Evolutionary conservation across 768 basidiomycete genomes (phyloP), one percentile per base, ranked within the genome.

Genomic region (Pilatotrama ljubarskyi): DNA sequence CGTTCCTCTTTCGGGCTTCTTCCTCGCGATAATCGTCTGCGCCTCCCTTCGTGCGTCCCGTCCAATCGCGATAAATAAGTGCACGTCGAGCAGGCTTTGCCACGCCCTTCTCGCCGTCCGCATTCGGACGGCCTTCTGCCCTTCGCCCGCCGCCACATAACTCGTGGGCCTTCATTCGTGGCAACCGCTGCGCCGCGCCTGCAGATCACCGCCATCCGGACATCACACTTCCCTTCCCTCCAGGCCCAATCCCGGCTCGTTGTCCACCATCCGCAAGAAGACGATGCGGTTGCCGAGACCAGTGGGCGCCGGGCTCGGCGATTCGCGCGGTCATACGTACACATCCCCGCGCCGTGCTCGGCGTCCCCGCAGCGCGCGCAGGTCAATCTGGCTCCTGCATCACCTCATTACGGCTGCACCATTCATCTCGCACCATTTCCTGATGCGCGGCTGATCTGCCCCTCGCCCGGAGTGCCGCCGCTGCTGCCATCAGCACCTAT

Each of bases 381-480:
- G 55, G 49, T 22, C 29, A 41, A 57, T 57, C 38, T 42, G 11
- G 37, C 38, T 11, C 47, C 25, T 40, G 47, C 60, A 55, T 57
- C 60, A 61, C n/a, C 48, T 50, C 60, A 61, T 55, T 51, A 61
- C 59, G 59, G 53, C 53, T 51, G 26, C 41, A 41, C 59, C 52
- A 48, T 55, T 46, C 60, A 56, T 50, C 53, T 35, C 53, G 53
- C 59, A 47, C 59, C 59, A 61, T 61, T 47, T 24, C 40, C 26
- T 61, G 59, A 61, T 61, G 59, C 41, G 53, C 53, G 59, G 59
- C 53, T 55, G 59, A 61, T 61, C 52, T 52, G n/a, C 47, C 36
- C 43, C 42, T 37, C 26, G 25, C 46, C 58, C 47, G 52, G 59
- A 54, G 51, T 11, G 44, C 43, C 25, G 25, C 51, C 58, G 46